Conservation (phyloP, 495 filamentous ascomycete genomes). For the Tuber brumale region DNA sequence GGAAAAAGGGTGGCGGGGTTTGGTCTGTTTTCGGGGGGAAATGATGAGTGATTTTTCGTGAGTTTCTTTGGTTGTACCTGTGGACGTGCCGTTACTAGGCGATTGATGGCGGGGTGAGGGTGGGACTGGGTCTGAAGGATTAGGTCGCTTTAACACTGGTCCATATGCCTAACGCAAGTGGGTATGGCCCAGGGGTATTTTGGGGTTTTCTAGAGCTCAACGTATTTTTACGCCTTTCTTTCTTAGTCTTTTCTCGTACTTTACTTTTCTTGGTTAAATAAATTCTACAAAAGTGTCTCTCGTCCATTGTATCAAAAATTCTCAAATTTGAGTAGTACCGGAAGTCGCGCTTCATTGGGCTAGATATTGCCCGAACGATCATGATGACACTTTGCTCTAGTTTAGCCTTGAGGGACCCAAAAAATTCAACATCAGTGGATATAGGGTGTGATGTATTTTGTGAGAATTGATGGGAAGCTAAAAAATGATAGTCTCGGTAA, state of each 20-base stretch:
- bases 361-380: neutral
- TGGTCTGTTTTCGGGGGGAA: slow-evolving; percentile 39
- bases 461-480: neutral
- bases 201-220: neutral
- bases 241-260: neutral
- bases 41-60: neutral
- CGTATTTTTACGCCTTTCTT: neutral
- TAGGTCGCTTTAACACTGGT: neutral
- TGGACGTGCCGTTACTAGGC: neutral
- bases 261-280: neutral
- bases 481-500: neutral
- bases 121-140: neutral
- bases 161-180: neutral
- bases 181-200: neutral
- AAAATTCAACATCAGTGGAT: neutral
- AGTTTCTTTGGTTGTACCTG: neutral
- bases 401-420: neutral
- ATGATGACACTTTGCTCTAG: neutral
- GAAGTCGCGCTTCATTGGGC: neutral
- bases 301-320: neutral
- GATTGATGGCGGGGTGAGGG: neutral
- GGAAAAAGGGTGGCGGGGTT: slow-evolving; percentile 18
- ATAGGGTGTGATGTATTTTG: neutral
- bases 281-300: neutral
- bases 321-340: neutral